Conservation (phyloP, 352 stramenopile genomes). For the Thraustotheca clavata region DNA sequence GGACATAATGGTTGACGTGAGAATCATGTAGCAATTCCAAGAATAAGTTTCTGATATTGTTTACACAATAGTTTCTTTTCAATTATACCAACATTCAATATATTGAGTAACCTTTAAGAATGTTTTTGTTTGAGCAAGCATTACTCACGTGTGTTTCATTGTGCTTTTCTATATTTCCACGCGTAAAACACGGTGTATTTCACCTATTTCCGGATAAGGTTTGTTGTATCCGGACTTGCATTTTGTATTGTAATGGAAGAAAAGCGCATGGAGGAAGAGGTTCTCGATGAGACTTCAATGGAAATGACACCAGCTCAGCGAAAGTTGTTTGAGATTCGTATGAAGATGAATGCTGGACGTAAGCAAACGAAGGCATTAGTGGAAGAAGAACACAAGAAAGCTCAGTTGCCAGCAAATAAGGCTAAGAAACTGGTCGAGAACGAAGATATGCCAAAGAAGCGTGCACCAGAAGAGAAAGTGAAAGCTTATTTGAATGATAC, state of each 20-base stretch:
- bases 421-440: slow-evolving; percentile 56
- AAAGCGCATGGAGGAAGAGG: neutral
- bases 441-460: slow-evolving; percentile 42
- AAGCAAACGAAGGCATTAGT: slow-evolving; percentile 72
- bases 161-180: too few relatives aligned
- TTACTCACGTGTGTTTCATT: too few relatives aligned
- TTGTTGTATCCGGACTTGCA: neutral
- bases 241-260: slow-evolving; percentile 3
- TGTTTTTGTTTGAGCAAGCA: slow-evolving; percentile 6
- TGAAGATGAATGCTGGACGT: slow-evolving; percentile 74
- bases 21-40: neutral
- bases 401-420: slow-evolving; percentile 23
- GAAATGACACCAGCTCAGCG: slow-evolving; percentile 64
- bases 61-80: slow-evolving; percentile 10
- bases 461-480: slow-evolving; percentile 37
- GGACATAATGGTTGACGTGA: neutral
- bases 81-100: too few relatives aligned
- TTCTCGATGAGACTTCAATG: slow-evolving; percentile 32
- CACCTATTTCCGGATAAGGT: neutral
- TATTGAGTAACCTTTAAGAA: neutral
- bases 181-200: too few relatives aligned
- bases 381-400: slow-evolving; percentile 20
- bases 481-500: slow-evolving; percentile 58
- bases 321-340: slow-evolving; percentile 80
- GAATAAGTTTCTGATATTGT: neutral